Percentiles rank a stretch among this genome's conserved stretches.
Conservation (phyloP, 1,284 basidiomycete genomes). For the Prillingera fragicola region DNA sequence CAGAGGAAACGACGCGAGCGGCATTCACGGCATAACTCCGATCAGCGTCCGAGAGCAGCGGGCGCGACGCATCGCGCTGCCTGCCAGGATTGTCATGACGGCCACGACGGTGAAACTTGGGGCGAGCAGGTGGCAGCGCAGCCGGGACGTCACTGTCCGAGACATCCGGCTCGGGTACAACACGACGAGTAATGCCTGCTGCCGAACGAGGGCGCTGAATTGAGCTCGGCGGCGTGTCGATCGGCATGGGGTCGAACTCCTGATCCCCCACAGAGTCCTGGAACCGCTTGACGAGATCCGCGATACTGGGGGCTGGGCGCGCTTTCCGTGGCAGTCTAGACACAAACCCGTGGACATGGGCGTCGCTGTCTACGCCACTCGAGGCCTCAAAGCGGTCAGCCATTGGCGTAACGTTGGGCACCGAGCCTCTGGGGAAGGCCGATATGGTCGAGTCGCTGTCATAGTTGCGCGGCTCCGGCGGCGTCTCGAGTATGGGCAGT, state of each 20-base stretch:
- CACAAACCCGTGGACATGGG: constrained; percentile 26
- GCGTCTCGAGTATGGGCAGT: constrained; percentile 8
- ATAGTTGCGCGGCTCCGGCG: constrained; percentile 51
- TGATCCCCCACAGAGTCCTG: constrained; percentile 30
- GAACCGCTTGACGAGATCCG: constrained; percentile 78
- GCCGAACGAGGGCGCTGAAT: constrained; percentile 28
- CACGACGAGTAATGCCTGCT: neutral
- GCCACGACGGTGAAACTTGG: constrained; percentile 6
- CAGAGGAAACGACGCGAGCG: constrained; percentile 19
- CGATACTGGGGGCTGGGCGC: constrained; percentile 56
- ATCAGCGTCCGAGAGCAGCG: constrained; percentile 69
- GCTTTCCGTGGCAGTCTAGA: constrained; percentile 65
- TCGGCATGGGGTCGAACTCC: constrained; percentile 12
- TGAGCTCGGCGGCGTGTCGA: neutral
- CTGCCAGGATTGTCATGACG: too few relatives aligned
- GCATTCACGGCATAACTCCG: constrained; percentile 83
- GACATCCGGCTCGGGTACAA: constrained; percentile 16
- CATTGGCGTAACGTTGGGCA: neutral
- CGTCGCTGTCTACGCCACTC: constrained; percentile 46
- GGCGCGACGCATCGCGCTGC: neutral
- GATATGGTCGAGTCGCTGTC: constrained; percentile 89
- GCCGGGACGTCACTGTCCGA: constrained; percentile 44
- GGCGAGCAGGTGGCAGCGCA: constrained; percentile 4
- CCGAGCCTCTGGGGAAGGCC: constrained; percentile 50
- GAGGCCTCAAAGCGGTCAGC: constrained; percentile 16